Conservation (phyloP, 352 stramenopile genomes). For the Saprolegnia diclina region DNA sequence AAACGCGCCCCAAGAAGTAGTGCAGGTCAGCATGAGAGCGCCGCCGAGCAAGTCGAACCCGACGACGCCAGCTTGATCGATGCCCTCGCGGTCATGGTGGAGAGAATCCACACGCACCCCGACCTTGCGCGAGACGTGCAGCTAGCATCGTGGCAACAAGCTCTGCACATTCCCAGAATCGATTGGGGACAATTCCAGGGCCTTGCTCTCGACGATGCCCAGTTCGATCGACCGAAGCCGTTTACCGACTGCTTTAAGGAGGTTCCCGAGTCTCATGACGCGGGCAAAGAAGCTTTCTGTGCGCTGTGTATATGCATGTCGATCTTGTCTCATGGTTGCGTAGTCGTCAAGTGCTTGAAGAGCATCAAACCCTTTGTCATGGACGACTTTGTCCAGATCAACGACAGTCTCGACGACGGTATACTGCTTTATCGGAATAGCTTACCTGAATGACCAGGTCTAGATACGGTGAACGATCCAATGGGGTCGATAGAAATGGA, state of each 20-base stretch:
- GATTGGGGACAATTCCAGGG: neutral
- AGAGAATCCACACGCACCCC: neutral
- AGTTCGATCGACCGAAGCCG: neutral
- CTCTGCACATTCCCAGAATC: neutral
- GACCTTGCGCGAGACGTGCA: neutral
- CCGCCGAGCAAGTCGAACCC: too few relatives aligned
- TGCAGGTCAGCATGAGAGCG: too few relatives aligned
- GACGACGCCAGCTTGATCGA: too few relatives aligned
- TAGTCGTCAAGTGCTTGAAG: conserved; percentile 7
- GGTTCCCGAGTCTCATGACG: neutral
- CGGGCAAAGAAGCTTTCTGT: neutral
- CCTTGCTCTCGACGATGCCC: neutral
- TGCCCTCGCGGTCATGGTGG: neutral
- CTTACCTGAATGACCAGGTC: too few relatives aligned
- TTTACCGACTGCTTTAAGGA: neutral
- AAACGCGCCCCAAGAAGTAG: too few relatives aligned
- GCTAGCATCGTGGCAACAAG: neutral
- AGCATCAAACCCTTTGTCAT: conserved; percentile 9
- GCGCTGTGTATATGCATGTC: neutral
- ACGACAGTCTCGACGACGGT: neutral
- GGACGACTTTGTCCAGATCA: conserved; percentile 8
- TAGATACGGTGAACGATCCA: too few relatives aligned
- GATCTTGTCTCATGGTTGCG: neutral
- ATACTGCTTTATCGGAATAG: too few relatives aligned
- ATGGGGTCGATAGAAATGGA: too few relatives aligned